phyloP scores from a whole-genome alignment of 1,139 yeast species.

The Taiozyma onychis region DNA sequence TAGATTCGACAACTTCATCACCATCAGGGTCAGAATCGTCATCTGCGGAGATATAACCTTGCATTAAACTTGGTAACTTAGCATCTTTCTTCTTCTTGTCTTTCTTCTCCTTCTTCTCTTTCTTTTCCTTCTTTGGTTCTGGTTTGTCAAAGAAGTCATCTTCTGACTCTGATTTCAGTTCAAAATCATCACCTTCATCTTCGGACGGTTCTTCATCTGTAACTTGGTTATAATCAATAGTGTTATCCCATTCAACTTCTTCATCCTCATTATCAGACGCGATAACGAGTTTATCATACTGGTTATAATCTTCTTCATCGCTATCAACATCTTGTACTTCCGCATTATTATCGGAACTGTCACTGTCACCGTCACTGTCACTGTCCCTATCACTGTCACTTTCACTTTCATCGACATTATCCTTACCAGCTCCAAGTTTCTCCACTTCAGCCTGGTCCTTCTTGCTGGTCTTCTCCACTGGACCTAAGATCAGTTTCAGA shows the following conservation, averaged over 20 bases:
- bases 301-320: slow-evolving; percentile 29
- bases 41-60: slow-evolving; percentile 78
- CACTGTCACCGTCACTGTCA: too few species aligned
- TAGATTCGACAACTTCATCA: slow-evolving; percentile 51
- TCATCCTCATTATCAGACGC: slow-evolving; percentile 43
- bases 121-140: slow-evolving; percentile 15
- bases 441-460: slow-evolving; percentile 24
- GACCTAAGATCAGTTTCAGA: slow-evolving; percentile 55
- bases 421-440: slow-evolving; percentile 16
- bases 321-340: slow-evolving; percentile 20
- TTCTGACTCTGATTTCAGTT: slow-evolving; percentile 30
- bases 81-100: slow-evolving; percentile 23
- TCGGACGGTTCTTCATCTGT: slow-evolving; percentile 57
- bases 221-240: slow-evolving; percentile 51
- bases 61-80: slow-evolving; percentile 61
- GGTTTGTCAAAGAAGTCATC: slow-evolving; percentile 38
- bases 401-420: slow-evolving; percentile 21
- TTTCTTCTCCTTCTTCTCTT: slow-evolving; percentile 24
- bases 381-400: slow-evolving; percentile 22
- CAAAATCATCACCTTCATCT: slow-evolving; percentile 28
- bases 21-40: slow-evolving; percentile 55
- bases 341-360: slow-evolving; percentile 19
- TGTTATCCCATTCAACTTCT: slow-evolving; percentile 28
- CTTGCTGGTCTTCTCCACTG: slow-evolving; percentile 42
- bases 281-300: slow-evolving; percentile 49